A percentile compares a stretch with the other conserved stretches of the same genome.
Conservation (phyloP, 2,329 filamentous ascomycete species). For the Septoria linicola region DNA sequence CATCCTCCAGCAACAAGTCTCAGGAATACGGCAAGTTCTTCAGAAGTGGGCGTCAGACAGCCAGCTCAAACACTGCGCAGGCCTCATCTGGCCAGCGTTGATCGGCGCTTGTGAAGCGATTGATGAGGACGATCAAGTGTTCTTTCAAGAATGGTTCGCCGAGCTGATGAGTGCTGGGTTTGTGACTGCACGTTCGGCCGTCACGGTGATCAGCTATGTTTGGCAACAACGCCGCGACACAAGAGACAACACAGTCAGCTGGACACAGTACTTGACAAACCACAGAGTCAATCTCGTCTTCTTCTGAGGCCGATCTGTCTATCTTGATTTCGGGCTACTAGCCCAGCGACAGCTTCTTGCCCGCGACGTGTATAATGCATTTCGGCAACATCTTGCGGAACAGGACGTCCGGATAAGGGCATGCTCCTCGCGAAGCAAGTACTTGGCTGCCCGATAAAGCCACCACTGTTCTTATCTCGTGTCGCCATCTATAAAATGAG, state of each 20-base stretch:
- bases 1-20: conserved; percentile 9
- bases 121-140: conserved; percentile 1
- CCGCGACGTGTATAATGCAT: too few species aligned
- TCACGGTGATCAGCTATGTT: background rate
- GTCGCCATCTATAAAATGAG: too few species aligned
- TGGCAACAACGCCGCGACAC: background rate
- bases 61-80: background rate
- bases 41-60: background rate
- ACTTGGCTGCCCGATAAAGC: too few species aligned
- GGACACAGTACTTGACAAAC: background rate
- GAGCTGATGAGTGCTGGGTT: background rate
- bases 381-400: too few species aligned
- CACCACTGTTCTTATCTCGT: too few species aligned
- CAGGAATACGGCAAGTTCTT: background rate
- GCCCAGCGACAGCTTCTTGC: background rate
- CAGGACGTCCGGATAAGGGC: too few species aligned
- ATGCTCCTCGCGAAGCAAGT: too few species aligned
- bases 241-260: background rate
- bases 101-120: conserved; percentile 9
- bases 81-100: conserved; percentile 9
- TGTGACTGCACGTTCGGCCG: background rate
- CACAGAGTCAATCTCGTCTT: background rate
- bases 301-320: too few species aligned
- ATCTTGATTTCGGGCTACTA: too few species aligned
- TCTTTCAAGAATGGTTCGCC: conserved; percentile 5